Base-by-base conservation (phyloP, 1,139 yeast genomes). In the Yamadazyma buinensis region DNA sequence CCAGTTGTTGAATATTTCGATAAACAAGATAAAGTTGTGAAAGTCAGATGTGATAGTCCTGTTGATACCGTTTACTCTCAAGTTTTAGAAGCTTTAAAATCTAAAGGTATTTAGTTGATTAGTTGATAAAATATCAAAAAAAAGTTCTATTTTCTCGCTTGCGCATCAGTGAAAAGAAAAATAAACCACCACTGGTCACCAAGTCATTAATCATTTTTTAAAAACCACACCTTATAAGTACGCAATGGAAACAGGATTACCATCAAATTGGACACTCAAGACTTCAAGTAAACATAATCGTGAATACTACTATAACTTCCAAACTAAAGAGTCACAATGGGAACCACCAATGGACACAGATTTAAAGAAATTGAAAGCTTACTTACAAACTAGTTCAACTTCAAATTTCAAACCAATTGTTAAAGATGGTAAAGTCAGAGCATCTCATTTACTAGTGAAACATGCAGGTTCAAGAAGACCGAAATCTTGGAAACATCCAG, bases 1-100 rank as follows among this genome's bases (percentile, higher is more conserved):
- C 98, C 98, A 2, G 98, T 92, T 10, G 87, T 92, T 29, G 84
- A 88, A 38, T 78, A 87, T 60, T 92, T 78, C 52, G 90, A 77
- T 23, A 68, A 76, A 48, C 82, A 83, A 47, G 78, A 73, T 36
- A 84, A 79, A 57, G 97, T 92, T 12, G 82, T 88, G 35, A 81
- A 75, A 53, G 77, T 92, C 21, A 67, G 72, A 38, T 90, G 97
- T 59, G 83, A 88, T 55, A 77, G 79, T 48, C 71, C 90, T 3
- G 92, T 86, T 14, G 95, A 87, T 33, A 72, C 64, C 26, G 97
- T 92, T 14, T 86, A 84, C 51, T 54, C 50, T n/a, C 72, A 81
- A 40, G 95, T 90, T 27, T 70, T 79, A 51, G 63, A 59, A 12
- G 87, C 88, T 4, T 69, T 88, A 47, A 69, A 72, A 39, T 38